Evolutionary conservation across 2,329 filamentous ascomycete species (phyloP).

Genomic region (Phialophora macrospora): DNA sequence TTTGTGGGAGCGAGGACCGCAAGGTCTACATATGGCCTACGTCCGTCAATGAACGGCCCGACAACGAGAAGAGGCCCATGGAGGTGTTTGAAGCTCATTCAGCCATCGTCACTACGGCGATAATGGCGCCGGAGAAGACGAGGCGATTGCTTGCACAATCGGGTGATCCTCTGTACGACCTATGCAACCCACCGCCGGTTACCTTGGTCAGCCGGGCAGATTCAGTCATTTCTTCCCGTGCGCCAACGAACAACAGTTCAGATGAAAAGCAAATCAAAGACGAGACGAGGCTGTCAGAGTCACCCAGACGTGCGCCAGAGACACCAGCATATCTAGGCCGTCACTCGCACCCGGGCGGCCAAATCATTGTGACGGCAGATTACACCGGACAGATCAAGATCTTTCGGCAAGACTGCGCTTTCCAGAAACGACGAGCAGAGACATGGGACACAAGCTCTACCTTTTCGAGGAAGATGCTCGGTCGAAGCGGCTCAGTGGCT

Average conservation of each 20-base stretch:
- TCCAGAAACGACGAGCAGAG: slow-evolving; percentile 74
- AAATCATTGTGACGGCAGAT: slow-evolving; percentile 91
- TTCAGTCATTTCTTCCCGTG: slow-evolving; percentile 57
- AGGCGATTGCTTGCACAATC: slow-evolving; percentile 77
- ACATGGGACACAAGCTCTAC: slow-evolving; percentile 77
- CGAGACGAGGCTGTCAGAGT: slow-evolving; percentile 26
- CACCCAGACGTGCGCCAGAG: slow-evolving; percentile 61
- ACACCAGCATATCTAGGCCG: slow-evolving; percentile 78
- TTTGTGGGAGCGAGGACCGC: slow-evolving; percentile 90
- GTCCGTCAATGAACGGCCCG: slow-evolving; percentile 50
- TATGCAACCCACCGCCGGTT: slow-evolving; percentile 93
- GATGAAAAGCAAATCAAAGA: slow-evolving; percentile 40
- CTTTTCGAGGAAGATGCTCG: slow-evolving; percentile 70
- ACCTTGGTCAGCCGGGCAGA: slow-evolving; percentile 78
- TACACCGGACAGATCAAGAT: slow-evolving; percentile 89
- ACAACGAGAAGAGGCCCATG: slow-evolving; percentile 76
- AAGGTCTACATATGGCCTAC: slow-evolving; percentile 89
- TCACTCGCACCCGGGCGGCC: slow-evolving; percentile 75
- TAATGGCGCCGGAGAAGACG: slow-evolving; percentile 80
- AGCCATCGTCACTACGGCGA: slow-evolving; percentile 83
- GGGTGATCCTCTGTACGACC: slow-evolving; percentile 90
- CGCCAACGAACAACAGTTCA: slow-evolving; percentile 49
- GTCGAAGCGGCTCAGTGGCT: slow-evolving; percentile 61
- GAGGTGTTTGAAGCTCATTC: slow-evolving; percentile 92
- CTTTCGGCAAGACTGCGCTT: slow-evolving; percentile 93